Evolutionary conservation across 768 basidiomycete species (phyloP).

Genomic region (Xanthoconium purpureum): DNA sequence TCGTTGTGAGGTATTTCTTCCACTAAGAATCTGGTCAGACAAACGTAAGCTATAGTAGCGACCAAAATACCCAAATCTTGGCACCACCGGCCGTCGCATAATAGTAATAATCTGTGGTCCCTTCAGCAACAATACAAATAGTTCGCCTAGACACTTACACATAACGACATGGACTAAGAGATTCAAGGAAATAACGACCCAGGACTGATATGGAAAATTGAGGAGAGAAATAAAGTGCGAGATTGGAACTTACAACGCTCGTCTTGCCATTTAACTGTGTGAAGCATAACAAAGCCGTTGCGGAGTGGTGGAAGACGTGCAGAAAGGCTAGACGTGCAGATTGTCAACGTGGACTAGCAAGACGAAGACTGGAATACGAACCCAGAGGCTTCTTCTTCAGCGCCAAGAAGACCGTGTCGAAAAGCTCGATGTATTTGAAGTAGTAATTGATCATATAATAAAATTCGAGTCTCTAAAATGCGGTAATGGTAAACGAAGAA

Average conservation of each 20-base stretch:
- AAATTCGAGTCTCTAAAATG: constrained; percentile 75
- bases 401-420: constrained; percentile 96
- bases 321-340: constrained; percentile 67
- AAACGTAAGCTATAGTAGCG: background rate
- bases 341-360: constrained; percentile 4
- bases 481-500: constrained; percentile 1
- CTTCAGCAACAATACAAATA: background rate
- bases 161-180: constrained; percentile 93
- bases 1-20: constrained; percentile 96
- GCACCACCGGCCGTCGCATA: constrained; percentile 96
- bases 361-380: constrained; percentile 36
- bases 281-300: constrained; percentile 93
- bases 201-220: constrained; percentile 59
- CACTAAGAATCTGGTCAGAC: constrained; percentile 51
- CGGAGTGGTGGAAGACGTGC: constrained; percentile 99
- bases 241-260: constrained; percentile 66
- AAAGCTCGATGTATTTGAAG: constrained; percentile 95
- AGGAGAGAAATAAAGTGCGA: background rate
- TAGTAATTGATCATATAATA: constrained; percentile 99
- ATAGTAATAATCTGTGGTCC: constrained; percentile 88
- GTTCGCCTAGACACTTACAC: constrained; percentile 59
- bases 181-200: constrained; percentile 92
- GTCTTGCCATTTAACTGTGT: constrained; percentile 93
- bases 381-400: constrained; percentile 98
- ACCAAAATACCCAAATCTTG: constrained; percentile 80